A percentile compares a stretch with the other conserved stretches of the same genome.
Evolutionary conservation across 306 rosid species (phyloP).

Genomic region (Fragaria iinumae): DNA sequence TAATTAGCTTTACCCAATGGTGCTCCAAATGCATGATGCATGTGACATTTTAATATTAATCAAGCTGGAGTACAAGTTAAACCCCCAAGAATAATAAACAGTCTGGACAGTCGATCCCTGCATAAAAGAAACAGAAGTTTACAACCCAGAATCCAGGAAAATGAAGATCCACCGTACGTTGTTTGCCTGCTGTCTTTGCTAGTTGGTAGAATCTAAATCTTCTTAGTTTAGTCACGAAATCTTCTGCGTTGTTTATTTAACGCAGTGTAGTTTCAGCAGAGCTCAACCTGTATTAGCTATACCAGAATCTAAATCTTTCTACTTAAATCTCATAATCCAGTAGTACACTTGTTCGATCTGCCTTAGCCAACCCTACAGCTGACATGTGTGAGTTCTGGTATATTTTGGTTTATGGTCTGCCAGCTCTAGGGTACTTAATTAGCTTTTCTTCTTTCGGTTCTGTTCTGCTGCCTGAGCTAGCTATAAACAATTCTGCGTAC

Average conservation of each 20-base stretch:
- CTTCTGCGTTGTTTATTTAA: neutral
- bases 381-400: neutral
- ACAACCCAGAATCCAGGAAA: neutral
- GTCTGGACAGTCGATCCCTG: neutral
- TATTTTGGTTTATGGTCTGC: neutral
- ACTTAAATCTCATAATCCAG: slow-evolving; percentile 1
- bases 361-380: neutral
- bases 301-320: slow-evolving; percentile 10
- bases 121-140: neutral
- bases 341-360: neutral
- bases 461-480: neutral
- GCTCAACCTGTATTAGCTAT: neutral
- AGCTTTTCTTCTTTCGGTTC: slow-evolving; percentile 6
- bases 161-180: neutral
- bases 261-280: neutral
- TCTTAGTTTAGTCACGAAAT: slow-evolving; percentile 2
- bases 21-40: neutral
- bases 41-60: neutral
- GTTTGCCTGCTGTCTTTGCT: neutral
- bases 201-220: slow-evolving; percentile 20
- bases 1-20: neutral
- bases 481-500: neutral
- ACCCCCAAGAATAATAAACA: neutral
- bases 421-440: neutral
- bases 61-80: neutral